Evolutionary conservation across 2,329 filamentous ascomycete species (phyloP).

Genomic region (Xylaria sp.): DNA sequence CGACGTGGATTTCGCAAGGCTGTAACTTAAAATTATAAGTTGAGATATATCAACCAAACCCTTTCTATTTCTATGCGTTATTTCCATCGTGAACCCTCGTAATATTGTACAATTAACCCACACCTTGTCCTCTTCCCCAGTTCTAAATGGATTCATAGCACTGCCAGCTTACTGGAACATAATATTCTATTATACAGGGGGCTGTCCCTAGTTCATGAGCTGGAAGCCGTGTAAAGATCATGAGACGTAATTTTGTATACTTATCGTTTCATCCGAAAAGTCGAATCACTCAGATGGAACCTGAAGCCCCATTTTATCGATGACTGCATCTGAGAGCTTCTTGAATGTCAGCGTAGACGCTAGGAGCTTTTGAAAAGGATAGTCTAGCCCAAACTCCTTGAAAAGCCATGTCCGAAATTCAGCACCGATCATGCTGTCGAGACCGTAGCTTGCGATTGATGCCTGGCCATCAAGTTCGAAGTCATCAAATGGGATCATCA

Average conservation of each 20-base stretch:
- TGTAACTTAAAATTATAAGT: background rate
- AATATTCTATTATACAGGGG: background rate
- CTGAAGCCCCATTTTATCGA: conserved; percentile 19
- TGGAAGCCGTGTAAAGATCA: background rate
- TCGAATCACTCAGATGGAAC: background rate
- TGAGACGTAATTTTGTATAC: background rate
- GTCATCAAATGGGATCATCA: conserved; percentile 41
- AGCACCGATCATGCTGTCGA: conserved; percentile 54
- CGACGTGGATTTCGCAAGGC: background rate
- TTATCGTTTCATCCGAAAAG: background rate
- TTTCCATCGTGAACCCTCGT: background rate
- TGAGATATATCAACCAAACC: background rate
- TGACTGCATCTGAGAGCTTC: conserved; percentile 26
- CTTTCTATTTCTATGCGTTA: background rate
- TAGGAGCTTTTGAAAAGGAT: conserved; percentile 55
- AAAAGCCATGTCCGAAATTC: conserved; percentile 54
- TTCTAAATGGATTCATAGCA: background rate
- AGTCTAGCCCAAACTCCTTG: conserved; percentile 52
- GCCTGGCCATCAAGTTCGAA: conserved; percentile 37
- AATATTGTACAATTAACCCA: background rate
- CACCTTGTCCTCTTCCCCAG: too few species aligned
- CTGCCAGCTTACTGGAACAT: background rate
- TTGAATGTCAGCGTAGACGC: conserved; percentile 46
- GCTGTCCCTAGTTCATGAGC: background rate
- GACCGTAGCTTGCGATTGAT: conserved; percentile 50